Evolutionary conservation across 2,329 filamentous ascomycete genomes (phyloP), one percentile per base, ranked within the genome.

Genomic region (Penicillium aurantiogriseum): DNA sequence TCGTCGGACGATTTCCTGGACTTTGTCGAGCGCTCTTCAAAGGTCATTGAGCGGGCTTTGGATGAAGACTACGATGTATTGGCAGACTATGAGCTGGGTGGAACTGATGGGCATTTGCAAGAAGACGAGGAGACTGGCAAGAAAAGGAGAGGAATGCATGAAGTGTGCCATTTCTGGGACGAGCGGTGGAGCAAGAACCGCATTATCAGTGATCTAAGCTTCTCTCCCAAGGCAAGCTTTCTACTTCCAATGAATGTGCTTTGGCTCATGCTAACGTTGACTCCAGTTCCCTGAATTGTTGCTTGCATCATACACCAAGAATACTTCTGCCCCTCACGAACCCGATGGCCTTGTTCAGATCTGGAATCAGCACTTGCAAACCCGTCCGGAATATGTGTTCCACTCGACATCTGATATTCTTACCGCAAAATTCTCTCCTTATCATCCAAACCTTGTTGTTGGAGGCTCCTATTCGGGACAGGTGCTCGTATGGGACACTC

Each of bases 381-480:
- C 94, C 66, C 87, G 94, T 31, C 92, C 94, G 1, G 94, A 99
- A 80, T 97, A 96, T 76, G 88, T 96, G 57, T 97, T 99, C 74
- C 92, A 96, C 68, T 92, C 93, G 10, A 93, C 95, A 60, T 97
- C 92, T 44, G 94, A 99, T 75, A 91, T 99, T 52, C 83, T 99
- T 15, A 90, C 92, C 0, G 94, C 94, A 63, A 95, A 94, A 65
- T 99, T 99, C 77, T 97, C 94, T n/a, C 94, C 94, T 0, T 97
- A 97, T 72, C 94, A 99, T 73, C 93, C 93, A 5, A 97, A 96
- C 66, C 83, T 99, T 53, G 95, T 99, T 68, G 87, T 99, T 60
- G 94, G 94, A 60, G 95, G 95, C 48, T 92, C 93, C 36, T 99
- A 99, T 77, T 96, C 91, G 58, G 94, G 94, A 7, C 95, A 99